These are phyloP conservation scores for Medicago lupulina DNA, from an alignment of 306 rosid species.

Conservation along the genomic window DNA sequence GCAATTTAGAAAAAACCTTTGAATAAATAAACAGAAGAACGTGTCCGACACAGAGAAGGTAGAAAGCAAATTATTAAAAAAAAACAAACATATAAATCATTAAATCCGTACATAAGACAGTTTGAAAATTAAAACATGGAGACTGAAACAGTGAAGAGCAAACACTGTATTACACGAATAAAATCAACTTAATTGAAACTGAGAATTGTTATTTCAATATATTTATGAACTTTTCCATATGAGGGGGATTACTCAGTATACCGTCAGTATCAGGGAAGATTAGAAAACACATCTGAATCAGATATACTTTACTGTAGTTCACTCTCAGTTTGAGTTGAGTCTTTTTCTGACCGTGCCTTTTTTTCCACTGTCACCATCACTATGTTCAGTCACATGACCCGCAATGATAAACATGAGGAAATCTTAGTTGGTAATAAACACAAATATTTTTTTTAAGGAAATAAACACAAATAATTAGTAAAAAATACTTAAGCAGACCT, in stretches of 20 bases:
- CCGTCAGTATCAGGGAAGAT: neutral
- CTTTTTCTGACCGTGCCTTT: conserved; percentile 34
- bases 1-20: too few relatives aligned
- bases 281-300: neutral
- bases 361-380: conserved; percentile 29
- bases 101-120: neutral
- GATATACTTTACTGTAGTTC: conserved; percentile 19
- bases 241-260: conserved; percentile 1
- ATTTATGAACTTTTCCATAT: neutral
- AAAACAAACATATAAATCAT: neutral
- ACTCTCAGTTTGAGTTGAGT: conserved; percentile 37
- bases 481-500: too few relatives aligned
- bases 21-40: neutral
- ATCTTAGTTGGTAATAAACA: too few relatives aligned
- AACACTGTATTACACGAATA: neutral
- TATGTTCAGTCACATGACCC: conserved; percentile 7
- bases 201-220: neutral
- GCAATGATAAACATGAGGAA: too few relatives aligned
- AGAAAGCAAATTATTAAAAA: neutral
- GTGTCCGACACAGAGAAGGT: conserved; percentile 12
- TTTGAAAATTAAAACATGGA: conserved; percentile 15
- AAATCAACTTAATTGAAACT: neutral
- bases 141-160: conserved; percentile 6
- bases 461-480: too few relatives aligned
- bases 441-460: too few relatives aligned